Base-by-base conservation (phyloP, 148 eudicot genomes). In the Salicornia ramosissima region DNA sequence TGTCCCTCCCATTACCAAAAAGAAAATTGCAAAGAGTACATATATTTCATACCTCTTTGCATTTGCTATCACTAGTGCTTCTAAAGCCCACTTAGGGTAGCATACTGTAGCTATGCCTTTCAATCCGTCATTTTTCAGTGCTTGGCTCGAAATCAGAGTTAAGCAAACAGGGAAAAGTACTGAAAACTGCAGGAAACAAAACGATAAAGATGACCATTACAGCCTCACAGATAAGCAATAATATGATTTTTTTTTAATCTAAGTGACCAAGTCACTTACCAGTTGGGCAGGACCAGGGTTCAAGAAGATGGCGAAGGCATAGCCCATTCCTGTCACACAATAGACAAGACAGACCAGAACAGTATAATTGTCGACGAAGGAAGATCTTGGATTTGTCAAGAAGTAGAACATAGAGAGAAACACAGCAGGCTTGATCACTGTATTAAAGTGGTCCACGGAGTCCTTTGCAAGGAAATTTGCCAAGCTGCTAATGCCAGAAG, bases 391-490 rank as follows among this genome's bases (percentile, higher is more conserved):
- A 76, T 91, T 87, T 67, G 86, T 86, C 82, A 94, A 89, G 90
- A 85, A 91, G 69, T 88, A 94, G 71, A 85, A 94, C 96, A 91
- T 89, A 13, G 97, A 91, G 10, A 94, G 96, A 74, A 83, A 94
- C 75, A 94, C 87, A 25, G 77, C 78, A 30, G 99, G 99, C 87
- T 94, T 94, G 62, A 94, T 80, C 51, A 75, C 71, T 24, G 86
- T 85, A 69, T 88, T 90, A 52, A 94, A 89, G 74, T 84, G 89
- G 81, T 94, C 99, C 16, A 94, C 63, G 10, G 97, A 84, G 67
- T 94, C 99, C 77, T 94, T 94, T 65, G 99, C 78, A 61, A 91
- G 83, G 77, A 90, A 94, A 82, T 94, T 85, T 46, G 99, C 96
- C 69, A 91, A 73, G 86, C 97, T 94, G 84, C 97, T 90, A 13